Percentiles rank a stretch among this genome's conserved stretches.
phyloP scores from a whole-genome alignment of 2,329 filamentous ascomycete genomes.

The Aquanectria penicillioides region DNA sequence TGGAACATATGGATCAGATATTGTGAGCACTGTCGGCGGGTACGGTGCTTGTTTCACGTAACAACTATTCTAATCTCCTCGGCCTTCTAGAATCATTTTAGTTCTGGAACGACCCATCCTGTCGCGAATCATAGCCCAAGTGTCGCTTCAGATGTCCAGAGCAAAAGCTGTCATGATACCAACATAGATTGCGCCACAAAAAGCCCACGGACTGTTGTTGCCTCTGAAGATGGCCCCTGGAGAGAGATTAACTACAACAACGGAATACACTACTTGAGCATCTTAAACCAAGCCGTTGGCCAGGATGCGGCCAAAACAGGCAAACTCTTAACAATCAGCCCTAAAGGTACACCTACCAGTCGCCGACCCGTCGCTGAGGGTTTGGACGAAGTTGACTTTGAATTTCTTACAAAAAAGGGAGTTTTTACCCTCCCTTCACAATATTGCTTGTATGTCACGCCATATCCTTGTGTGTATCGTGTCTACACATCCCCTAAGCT shows the following conservation, averaged over 20 bases:
- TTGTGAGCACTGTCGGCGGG: too few species aligned
- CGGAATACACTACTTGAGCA: constrained; percentile 16
- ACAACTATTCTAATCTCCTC: background rate
- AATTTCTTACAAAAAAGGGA: constrained; percentile 2
- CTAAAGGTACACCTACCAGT: background rate
- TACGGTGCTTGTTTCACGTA: background rate
- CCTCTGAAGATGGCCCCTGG: constrained; percentile 1
- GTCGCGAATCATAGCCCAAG: background rate
- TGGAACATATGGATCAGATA: too few species aligned
- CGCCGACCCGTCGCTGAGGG: background rate
- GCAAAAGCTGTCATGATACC: background rate
- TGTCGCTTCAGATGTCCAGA: background rate
- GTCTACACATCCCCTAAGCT: too few species aligned
- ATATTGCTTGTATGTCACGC: background rate
- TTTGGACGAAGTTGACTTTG: constrained; percentile 8
- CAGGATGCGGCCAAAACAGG: background rate
- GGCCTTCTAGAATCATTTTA: background rate
- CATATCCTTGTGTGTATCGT: background rate
- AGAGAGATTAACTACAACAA: constrained; percentile 8
- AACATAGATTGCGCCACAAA: background rate
- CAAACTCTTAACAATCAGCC: background rate
- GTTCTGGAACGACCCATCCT: background rate
- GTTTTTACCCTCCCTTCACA: constrained; percentile 14
- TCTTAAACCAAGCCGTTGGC: constrained; percentile 1
- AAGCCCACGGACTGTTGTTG: background rate